Evolutionary conservation across 331 rosid genomes (phyloP), one percentile per base, ranked within the genome.

Genomic region (Stylosanthes scabra): DNA sequence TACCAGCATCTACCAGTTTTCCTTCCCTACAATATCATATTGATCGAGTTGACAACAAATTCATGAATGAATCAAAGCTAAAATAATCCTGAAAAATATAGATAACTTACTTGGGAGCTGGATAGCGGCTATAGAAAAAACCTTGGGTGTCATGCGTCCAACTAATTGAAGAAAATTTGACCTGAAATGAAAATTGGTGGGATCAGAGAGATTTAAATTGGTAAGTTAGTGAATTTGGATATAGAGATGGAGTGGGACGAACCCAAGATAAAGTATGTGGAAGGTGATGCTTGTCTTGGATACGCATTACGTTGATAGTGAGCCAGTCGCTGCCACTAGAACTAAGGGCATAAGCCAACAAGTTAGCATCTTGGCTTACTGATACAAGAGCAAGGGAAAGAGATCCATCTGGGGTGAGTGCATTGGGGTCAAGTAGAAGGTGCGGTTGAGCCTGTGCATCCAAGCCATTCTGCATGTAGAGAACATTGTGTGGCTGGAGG

Each of bases 141-240:
- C 98, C 96, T 83, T 88, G 90, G 90, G 75, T 70, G 64, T 93
- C 97, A 66, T 76, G 88, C 3, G 99, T 90, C 98, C 98, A 93
- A 81, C 86, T 78, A 70, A 87, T 84, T 16, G 78, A 68, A 27
- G 93, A 88, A 88, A 94, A 94, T 72, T 95, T 95, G 8, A 90
- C 97, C 97, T 94, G 93, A 31, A 31, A 4, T 31, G 37, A 31
- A 31, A 2, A 31, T 31, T n/a, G 4, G 2, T 31, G 37, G 4
- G 4, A 4, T 3, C 2, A 4, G 37, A 3, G 2, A 31, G 4
- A 31, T 31, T 3, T 2, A 31, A 31, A 31, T 3, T 31, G 4
- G 37, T 31, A 31, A 4, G 10, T 11, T 2, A 45, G 2, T 9
- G 6, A 47, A 13, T 47, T 51, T 15, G 54, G 6, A 6, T 20